Percentiles rank a stretch among this genome's conserved stretches.
Conservation (phyloP, 306 rosid genomes). For the Alnus glutinosa region DNA sequence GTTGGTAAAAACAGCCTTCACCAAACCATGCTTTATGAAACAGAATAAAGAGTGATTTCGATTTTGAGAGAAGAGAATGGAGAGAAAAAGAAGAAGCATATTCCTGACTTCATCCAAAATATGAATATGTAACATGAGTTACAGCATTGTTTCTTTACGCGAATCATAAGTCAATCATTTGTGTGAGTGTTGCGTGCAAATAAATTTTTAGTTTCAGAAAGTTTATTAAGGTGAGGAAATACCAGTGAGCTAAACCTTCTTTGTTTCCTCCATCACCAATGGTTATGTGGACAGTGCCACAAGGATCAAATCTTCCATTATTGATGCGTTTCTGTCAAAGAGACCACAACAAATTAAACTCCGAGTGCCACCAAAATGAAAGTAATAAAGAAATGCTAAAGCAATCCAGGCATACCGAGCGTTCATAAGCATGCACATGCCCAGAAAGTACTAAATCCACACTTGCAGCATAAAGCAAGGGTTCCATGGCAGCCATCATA, state of each 20-base stretch:
- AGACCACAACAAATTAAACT: constrained; percentile 5
- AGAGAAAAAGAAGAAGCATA: neutral
- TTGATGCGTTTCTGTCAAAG: constrained; percentile 66
- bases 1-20: neutral
- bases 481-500: constrained; percentile 86
- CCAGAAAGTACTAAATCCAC: constrained; percentile 74
- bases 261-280: constrained; percentile 93
- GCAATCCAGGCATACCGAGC: constrained; percentile 50
- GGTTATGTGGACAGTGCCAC: constrained; percentile 87
- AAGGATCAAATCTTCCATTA: constrained; percentile 60
- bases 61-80: neutral
- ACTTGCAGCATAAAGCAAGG: constrained; percentile 74
- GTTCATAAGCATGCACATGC: constrained; percentile 95
- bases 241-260: constrained; percentile 85
- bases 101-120: neutral
- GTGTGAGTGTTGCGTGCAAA: neutral
- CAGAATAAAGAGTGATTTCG: neutral
- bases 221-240: constrained; percentile 29
- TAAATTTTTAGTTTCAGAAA: neutral
- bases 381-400: neutral
- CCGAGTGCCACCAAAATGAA: neutral
- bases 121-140: neutral
- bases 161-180: neutral
- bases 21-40: neutral
- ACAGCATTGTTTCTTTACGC: neutral